These are phyloP conservation scores for Aspergillus affinis DNA, from an alignment of 495 filamentous ascomycete genomes.

Conservation along the genomic window DNA sequence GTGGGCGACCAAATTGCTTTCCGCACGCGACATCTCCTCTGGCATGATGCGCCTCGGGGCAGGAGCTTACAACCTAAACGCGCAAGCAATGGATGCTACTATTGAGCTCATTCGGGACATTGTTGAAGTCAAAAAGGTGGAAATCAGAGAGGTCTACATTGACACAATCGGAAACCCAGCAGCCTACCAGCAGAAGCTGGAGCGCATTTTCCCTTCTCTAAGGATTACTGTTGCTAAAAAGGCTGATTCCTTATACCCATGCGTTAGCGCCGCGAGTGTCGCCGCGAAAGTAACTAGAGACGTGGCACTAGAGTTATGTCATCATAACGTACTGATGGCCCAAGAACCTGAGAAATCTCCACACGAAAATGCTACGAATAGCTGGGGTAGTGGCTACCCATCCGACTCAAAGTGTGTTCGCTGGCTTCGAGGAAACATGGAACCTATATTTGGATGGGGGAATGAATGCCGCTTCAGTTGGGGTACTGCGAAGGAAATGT, in stretches of 20 bases:
- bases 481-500: slow-evolving; percentile 90
- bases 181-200: slow-evolving; percentile 79
- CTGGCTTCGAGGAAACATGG: slow-evolving; percentile 85
- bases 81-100: slow-evolving; percentile 96
- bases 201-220: slow-evolving; percentile 76
- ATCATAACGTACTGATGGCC: slow-evolving; percentile 45
- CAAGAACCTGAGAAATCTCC: slow-evolving; percentile 12
- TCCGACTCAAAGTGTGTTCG: slow-evolving; percentile 76
- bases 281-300: slow-evolving; percentile 96
- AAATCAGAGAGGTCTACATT: slow-evolving; percentile 86
- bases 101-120: slow-evolving; percentile 78
- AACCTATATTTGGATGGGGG: slow-evolving; percentile 94
- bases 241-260: slow-evolving; percentile 90
- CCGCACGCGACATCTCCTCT: slow-evolving; percentile 77
- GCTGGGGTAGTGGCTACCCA: slow-evolving; percentile 92
- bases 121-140: slow-evolving; percentile 65
- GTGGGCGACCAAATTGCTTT: slow-evolving; percentile 78
- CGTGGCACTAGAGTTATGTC: slow-evolving; percentile 76
- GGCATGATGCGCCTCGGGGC: slow-evolving; percentile 69
- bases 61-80: slow-evolving; percentile 85
- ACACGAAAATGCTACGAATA: slow-evolving; percentile 26
- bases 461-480: slow-evolving; percentile 90
- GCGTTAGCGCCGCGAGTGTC: slow-evolving; percentile 89
- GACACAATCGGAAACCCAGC: slow-evolving; percentile 87
- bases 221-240: slow-evolving; percentile 92